A percentile compares a stretch with the other conserved stretches of the same genome.
Conservation (phyloP, 192 early-diverging fungal species). For the Dissophora globulifera region DNA sequence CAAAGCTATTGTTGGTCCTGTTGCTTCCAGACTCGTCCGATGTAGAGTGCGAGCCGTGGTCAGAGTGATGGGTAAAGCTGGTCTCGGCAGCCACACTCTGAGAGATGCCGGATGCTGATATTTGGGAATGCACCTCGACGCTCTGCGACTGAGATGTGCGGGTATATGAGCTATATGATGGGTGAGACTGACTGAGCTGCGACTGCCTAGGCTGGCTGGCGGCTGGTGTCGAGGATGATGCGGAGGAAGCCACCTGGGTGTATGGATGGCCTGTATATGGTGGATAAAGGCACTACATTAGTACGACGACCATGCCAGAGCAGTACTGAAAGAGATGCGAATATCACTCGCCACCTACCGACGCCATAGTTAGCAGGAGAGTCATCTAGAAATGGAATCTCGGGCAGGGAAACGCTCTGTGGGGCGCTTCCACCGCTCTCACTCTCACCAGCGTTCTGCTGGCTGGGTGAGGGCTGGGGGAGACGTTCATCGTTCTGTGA, state of each 20-base stretch:
- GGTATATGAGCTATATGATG: background rate
- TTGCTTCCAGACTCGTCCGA: constrained; percentile 5
- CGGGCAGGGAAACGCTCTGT: background rate
- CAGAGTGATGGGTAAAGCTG: constrained; percentile 7
- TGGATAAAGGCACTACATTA: background rate
- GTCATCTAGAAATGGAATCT: constrained; percentile 12
- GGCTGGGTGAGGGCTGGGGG: background rate
- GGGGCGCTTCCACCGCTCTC: constrained; percentile 18
- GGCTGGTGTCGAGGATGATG: background rate
- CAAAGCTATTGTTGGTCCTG: constrained; percentile 2
- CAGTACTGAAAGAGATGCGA: no score
- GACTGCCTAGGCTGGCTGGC: no score
- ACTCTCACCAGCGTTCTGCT: constrained; percentile 5
- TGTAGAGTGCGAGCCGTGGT: background rate
- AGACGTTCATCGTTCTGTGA: constrained; percentile 42
- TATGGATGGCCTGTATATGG: constrained; percentile 6
- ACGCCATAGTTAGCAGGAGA: constrained; percentile 14
- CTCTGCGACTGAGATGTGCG: background rate
- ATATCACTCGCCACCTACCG: no score
- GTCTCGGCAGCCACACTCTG: background rate
- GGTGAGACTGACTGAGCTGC: background rate
- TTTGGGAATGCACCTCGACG: background rate
- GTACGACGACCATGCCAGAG: background rate
- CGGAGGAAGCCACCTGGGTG: background rate
- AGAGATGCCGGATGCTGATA: background rate